phyloP scores from a whole-genome alignment of 768 basidiomycete genomes.

The Auricularia sp. region DNA sequence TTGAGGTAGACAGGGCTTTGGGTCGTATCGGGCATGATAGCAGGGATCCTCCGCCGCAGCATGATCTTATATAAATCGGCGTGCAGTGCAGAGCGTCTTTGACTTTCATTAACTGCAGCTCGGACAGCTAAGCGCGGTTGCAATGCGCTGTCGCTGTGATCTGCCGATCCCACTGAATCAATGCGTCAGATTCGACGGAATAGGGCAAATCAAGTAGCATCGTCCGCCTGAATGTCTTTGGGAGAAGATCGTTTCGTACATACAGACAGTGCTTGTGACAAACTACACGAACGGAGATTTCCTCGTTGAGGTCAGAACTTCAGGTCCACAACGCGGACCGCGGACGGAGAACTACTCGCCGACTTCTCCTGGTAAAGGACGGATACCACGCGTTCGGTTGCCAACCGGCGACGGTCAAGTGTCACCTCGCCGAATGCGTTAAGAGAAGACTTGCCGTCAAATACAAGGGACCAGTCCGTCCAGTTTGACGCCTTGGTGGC shows the following conservation, averaged over 20 bases:
- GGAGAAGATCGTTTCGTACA: background rate
- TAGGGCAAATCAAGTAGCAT: too few species aligned
- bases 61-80: background rate
- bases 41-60: background rate
- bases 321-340: background rate
- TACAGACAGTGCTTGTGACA: background rate
- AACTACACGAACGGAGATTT: background rate
- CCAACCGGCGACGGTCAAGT: conserved; percentile 1
- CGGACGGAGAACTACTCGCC: conserved; percentile 1
- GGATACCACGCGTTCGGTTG: background rate
- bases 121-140: too few species aligned
- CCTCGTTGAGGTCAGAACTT: background rate
- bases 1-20: background rate
- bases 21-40: background rate
- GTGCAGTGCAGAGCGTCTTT: too few species aligned
- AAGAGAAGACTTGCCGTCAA: conserved; percentile 2
- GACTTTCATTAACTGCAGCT: too few species aligned
- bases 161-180: too few species aligned
- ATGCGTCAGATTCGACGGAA: too few species aligned
- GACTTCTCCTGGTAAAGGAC: conserved; percentile 1
- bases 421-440: conserved; percentile 4
- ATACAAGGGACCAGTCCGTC: conserved; percentile 6
- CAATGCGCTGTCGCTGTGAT: too few species aligned
- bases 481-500: conserved; percentile 4
- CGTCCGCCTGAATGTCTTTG: too few species aligned